Conservation (phyloP, 2,329 filamentous ascomycete species). For the Aureobasidium namibiae region DNA sequence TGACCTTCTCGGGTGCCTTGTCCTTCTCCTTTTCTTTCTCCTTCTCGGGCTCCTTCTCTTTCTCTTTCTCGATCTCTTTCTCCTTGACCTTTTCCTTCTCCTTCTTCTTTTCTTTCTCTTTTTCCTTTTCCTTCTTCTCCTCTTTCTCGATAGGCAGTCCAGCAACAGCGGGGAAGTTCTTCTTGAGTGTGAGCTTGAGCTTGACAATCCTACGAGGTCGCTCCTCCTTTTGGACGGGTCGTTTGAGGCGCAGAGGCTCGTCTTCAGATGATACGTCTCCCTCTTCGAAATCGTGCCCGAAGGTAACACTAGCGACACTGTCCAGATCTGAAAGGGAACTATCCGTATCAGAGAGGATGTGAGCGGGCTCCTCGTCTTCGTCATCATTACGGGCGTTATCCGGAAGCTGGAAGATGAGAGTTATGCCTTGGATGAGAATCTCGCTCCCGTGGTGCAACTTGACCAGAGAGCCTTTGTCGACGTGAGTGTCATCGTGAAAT, state of each 20-base stretch:
- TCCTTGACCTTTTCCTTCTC: slow-evolving; percentile 21
- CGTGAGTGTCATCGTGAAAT: slow-evolving; percentile 50
- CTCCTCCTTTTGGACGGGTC: slow-evolving; percentile 11
- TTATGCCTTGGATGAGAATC: slow-evolving; percentile 65
- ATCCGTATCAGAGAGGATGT: slow-evolving; percentile 10
- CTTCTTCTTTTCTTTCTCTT: slow-evolving; percentile 16
- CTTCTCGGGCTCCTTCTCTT: slow-evolving; percentile 15
- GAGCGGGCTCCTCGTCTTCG: slow-evolving; percentile 35
- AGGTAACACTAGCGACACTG: slow-evolving; percentile 35
- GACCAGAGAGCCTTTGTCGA: slow-evolving; percentile 43
- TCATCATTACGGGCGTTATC: slow-evolving; percentile 50
- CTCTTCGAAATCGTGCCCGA: slow-evolving; percentile 43
- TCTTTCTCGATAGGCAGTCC: slow-evolving; percentile 8
- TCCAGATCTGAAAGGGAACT: slow-evolving; percentile 14
- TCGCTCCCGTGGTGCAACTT: slow-evolving; percentile 55
- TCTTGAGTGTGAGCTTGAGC: slow-evolving; percentile 21
- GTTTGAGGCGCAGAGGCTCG: slow-evolving; percentile 15
- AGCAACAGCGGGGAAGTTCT: slow-evolving; percentile 10
- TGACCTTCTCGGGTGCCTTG: slow-evolving; percentile 17
- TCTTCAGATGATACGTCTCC: slow-evolving; percentile 23
- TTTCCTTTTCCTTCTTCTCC: neutral
- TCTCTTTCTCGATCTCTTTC: slow-evolving; percentile 20
- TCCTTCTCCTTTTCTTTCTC: slow-evolving; percentile 19
- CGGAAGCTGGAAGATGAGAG: slow-evolving; percentile 61
- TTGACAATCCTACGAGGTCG: slow-evolving; percentile 17